Base-by-base conservation (phyloP, 352 stramenopile genomes). In the Phytopythium sindhum region DNA sequence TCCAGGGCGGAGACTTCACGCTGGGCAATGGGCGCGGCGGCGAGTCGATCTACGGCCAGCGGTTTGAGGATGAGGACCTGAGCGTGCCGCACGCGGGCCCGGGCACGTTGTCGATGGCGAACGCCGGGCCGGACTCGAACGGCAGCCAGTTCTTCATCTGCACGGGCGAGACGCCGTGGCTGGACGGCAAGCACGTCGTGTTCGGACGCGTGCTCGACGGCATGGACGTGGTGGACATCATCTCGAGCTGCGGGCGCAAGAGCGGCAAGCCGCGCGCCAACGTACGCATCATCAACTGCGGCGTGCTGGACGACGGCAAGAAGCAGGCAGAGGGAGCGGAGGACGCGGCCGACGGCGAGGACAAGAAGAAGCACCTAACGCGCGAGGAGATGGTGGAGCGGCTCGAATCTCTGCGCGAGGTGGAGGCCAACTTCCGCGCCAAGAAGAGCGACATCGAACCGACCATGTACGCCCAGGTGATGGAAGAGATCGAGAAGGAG, bases 141-240 rank as follows among this genome's bases (percentile, higher is more conserved):
- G 93, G 94, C 64, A 96, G 80, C 59, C 95, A 98, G 75, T 98
- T 99, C 74, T 98, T 99, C 72, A 98, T 99, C 57, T 97, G 93
- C 21, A 98, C 97, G 48, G 81, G 80, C 41, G 87, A 97, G 65
- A 99, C 96, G 31, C 87, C 93, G 39, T 99, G 95, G 95, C 81
- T 99, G 37, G 95, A 99, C 66, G 95, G 95, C 57, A 98, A 97
- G 74, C 97, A 99, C 84, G 83, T 97, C 29, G 97, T 99, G 0
- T 98, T 99, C 78, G 96, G 96, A 33, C 77, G 79, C 54, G 90
- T 97, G 10, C 50, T 95, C 39, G 89, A 97, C 56, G 92, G 92
- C 48, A 91, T 92, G 78, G 88, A 97, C 68, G 76, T 98, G 37
- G 89, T 98, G n/a, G 95, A 98, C 63, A 89, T 85, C 48, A 73